These are phyloP conservation scores for Pigoraptor vietnamica DNA, from an alignment of 78 protist genomes.

Conservation along the genomic window DNA sequence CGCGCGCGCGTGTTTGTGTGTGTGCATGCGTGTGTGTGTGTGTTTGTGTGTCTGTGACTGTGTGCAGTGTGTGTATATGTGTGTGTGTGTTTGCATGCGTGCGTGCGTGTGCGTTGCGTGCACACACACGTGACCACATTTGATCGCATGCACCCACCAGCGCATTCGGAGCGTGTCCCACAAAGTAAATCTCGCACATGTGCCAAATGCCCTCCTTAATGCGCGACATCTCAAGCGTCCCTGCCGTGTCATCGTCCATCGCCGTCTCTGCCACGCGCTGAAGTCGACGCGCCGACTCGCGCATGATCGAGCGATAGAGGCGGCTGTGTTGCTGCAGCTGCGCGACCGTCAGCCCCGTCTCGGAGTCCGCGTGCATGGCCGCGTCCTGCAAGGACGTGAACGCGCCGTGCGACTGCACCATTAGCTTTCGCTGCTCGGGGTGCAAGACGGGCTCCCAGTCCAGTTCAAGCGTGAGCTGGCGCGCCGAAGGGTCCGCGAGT, in stretches of 20 bases:
- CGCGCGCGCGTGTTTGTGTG: too few species aligned
- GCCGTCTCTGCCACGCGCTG: neutral
- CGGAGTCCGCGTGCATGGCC: neutral
- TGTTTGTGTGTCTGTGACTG: too few species aligned
- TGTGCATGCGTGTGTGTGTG: too few species aligned
- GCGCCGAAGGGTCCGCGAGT: neutral
- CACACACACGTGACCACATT: neutral
- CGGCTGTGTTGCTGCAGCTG: neutral
- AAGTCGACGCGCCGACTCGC: neutral
- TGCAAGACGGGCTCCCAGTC: neutral
- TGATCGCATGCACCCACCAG: too few species aligned
- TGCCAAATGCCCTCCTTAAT: neutral
- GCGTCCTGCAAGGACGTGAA: neutral
- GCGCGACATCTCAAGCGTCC: neutral
- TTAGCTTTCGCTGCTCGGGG: neutral
- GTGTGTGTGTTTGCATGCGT: neutral
- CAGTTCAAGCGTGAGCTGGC: too few species aligned
- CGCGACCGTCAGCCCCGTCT: neutral
- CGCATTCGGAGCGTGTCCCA: neutral
- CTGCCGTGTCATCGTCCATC: neutral
- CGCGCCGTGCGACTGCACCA: neutral
- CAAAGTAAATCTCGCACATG: neutral
- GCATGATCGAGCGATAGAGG: neutral
- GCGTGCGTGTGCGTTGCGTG: neutral
- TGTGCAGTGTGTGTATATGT: neutral